Conservation (phyloP, 2,329 filamentous ascomycete species). For the Chaetomium olivaceum region DNA sequence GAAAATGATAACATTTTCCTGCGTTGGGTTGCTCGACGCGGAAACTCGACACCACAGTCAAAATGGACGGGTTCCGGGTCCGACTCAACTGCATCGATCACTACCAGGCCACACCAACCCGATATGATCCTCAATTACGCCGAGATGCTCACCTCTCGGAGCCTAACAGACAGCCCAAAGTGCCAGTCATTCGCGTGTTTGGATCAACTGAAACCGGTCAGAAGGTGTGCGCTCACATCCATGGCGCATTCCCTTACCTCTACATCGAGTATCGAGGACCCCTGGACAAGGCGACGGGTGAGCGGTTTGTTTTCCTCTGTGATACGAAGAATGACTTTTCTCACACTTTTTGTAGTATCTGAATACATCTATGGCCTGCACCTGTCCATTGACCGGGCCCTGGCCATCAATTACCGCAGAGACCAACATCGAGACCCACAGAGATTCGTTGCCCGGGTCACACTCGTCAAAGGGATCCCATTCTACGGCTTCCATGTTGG, state of each 20-base stretch:
- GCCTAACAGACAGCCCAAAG: conserved; percentile 64
- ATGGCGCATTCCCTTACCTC: conserved; percentile 94
- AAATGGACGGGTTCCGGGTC: conserved; percentile 76
- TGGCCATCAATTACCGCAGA: conserved; percentile 80
- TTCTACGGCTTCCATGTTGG: conserved; percentile 97
- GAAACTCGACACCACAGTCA: conserved; percentile 22
- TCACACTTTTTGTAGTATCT: conserved; percentile 54
- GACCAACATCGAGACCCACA: conserved; percentile 68
- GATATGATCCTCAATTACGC: conserved; percentile 77
- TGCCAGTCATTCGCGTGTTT: conserved; percentile 88
- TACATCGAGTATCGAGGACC: conserved; percentile 81
- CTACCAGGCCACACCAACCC: conserved; percentile 78
- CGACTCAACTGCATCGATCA: conserved; percentile 95
- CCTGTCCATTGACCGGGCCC: conserved; percentile 84
- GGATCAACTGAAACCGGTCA: conserved; percentile 92
- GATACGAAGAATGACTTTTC: not conserved
- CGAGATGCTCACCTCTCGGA: conserved; percentile 62
- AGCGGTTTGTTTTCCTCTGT: conserved; percentile 32
- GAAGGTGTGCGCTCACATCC: conserved; percentile 93
- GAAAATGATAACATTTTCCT: conserved; percentile 13
- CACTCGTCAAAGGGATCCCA: conserved; percentile 85
- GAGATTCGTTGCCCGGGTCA: conserved; percentile 84
- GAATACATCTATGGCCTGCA: conserved; percentile 77
- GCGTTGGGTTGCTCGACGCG: not conserved
- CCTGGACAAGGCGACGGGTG: conserved; percentile 67